Percentiles rank a stretch among this genome's conserved stretches.
Evolutionary conservation across 768 basidiomycete genomes (phyloP).

Genomic region (Macrolepiota albuminosa): DNA sequence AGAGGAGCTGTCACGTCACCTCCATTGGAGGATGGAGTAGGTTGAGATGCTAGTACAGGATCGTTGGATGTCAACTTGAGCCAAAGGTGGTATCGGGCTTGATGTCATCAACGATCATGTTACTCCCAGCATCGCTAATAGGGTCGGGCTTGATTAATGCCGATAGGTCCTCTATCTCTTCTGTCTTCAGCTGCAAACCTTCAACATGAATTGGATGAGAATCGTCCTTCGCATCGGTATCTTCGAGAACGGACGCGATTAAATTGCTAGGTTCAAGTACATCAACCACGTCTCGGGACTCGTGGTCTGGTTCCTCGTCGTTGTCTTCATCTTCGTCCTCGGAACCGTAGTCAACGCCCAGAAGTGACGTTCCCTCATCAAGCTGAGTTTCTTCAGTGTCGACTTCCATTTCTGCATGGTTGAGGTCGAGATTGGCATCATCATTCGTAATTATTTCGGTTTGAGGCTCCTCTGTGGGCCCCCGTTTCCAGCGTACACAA

Average conservation of each 20-base stretch:
- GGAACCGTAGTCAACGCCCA: slow-evolving; percentile 52
- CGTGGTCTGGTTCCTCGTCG: slow-evolving; percentile 50
- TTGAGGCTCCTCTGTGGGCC: slow-evolving; percentile 29
- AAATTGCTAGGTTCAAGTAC: slow-evolving; percentile 47
- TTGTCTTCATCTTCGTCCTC: slow-evolving; percentile 60
- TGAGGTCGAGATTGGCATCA: slow-evolving; percentile 10
- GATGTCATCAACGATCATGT: slow-evolving; percentile 20
- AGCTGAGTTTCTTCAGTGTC: slow-evolving; percentile 17
- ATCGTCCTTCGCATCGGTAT: slow-evolving; percentile 21
- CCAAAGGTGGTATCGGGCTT: slow-evolving; percentile 29
- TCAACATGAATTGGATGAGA: slow-evolving; percentile 22
- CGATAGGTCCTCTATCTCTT: slow-evolving; percentile 56
- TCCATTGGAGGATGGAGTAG: slow-evolving; percentile 34
- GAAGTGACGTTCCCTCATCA: slow-evolving; percentile 25
- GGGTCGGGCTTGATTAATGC: slow-evolving; percentile 23
- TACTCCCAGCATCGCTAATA: slow-evolving; percentile 14
- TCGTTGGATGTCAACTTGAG: slow-evolving; percentile 55
- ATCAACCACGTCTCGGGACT: slow-evolving; percentile 52
- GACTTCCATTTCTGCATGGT: slow-evolving; percentile 20
- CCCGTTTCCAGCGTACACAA: slow-evolving; percentile 59
- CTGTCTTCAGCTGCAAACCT: slow-evolving; percentile 29
- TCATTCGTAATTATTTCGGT: slow-evolving; percentile 28
- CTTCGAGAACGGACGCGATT: slow-evolving; percentile 54
- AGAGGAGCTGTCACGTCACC: slow-evolving; percentile 29
- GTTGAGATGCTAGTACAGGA: slow-evolving; percentile 44